Base-by-base conservation (phyloP, 495 filamentous ascomycete genomes). In the Penicillium taxi region DNA sequence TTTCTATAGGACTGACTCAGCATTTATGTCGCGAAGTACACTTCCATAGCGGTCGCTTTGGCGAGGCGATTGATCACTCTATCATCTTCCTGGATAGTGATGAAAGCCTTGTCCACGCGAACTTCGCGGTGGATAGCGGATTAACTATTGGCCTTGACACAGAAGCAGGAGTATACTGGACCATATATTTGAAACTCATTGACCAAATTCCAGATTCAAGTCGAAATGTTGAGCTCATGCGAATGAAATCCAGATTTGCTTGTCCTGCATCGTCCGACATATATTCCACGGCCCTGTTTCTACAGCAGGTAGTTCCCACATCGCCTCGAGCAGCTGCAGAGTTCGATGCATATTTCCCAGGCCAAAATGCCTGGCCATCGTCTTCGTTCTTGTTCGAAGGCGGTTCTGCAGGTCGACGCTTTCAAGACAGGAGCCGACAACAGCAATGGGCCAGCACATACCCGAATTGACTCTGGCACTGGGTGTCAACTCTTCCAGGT, bases 1-100 rank as follows among this genome's bases (percentile, higher is more conserved):
- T 66, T 98, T n/a, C 70, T 98, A 29, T 88, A 96, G 66, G 82
- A 95, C 63, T 96, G 86, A 83, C 77, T 98, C 0, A 96, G 74
- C 79, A 90, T 15, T 59, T 73, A 49, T 70, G 91, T 22, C 81
- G 91, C 35, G 88, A 96, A 69, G 75, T 98, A 25, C 91, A 98
- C 50, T 96, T 98, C 70, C 91, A 93, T 2, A 77, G 74, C 2
- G 91, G 91, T 11, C 74, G 91, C 9, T 98, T 98, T 50, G 91
- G 91, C 14, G 91, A 98, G 66, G 81, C 93, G 5, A 75, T 98
- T 44, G 91, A 98, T 63, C 88, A 94, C 28, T 93, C 89, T 6
- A 93, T 96, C 1, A 47, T 98, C 12, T 98, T 96, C 62, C 66
- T 98, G 33, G 91, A 93, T 2, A 91, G 83, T 47, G 91, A 98